phyloP scores from a whole-genome alignment of 331 rosid genomes.

The Erythrophleum ivorense region DNA sequence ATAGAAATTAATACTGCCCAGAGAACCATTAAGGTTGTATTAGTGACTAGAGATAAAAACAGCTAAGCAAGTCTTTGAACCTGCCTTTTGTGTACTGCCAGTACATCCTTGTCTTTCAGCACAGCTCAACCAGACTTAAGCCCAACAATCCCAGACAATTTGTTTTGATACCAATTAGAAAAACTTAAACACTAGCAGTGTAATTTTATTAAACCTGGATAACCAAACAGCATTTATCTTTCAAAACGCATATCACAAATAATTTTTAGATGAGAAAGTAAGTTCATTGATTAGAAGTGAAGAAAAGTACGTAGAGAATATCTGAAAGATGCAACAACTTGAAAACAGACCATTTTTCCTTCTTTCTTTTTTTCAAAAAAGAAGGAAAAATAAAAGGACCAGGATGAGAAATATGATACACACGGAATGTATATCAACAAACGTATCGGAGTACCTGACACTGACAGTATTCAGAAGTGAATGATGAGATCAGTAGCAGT shows the following conservation, averaged over 20 bases:
- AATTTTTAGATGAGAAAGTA: background rate
- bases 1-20: background rate
- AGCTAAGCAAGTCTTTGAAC: background rate
- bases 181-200: background rate
- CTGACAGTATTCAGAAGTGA: background rate
- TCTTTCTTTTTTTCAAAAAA: background rate
- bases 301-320: background rate
- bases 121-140: background rate
- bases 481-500: background rate
- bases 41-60: background rate
- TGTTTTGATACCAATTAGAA: background rate
- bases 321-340: background rate
- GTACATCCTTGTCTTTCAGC: background rate
- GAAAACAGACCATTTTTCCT: background rate
- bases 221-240: background rate
- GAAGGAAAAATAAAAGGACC: background rate
- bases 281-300: background rate
- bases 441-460: constrained; percentile 23
- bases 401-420: background rate
- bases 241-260: background rate
- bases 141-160: background rate
- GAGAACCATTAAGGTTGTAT: background rate
- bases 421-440: background rate
- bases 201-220: too few species aligned
- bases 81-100: background rate